A percentile compares a stretch with the other conserved stretches of the same genome.
phyloP scores from a whole-genome alignment of 1,139 yeast genomes.

The Komagataea norvegica region DNA sequence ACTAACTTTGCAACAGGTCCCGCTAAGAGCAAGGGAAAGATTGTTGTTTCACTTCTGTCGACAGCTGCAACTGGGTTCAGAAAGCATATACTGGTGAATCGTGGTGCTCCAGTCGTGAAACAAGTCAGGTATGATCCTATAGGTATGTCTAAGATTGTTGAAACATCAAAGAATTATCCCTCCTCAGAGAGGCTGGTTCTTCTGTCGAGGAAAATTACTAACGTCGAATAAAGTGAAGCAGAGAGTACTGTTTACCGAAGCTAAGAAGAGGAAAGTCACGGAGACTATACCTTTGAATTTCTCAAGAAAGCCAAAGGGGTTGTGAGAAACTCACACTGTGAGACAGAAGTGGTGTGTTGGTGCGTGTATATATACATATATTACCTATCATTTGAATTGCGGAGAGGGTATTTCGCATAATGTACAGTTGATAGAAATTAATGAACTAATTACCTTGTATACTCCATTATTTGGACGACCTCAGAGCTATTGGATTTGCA shows the following conservation, averaged over 20 bases:
- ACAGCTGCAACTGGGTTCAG: slow-evolving; percentile 85
- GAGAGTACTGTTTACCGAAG: slow-evolving; percentile 86
- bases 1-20: slow-evolving; percentile 9
- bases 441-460: not conserved
- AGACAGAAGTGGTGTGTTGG: not conserved
- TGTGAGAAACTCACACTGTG: slow-evolving; percentile 5
- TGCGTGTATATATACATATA: slow-evolving; percentile 23
- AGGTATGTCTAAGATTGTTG: slow-evolving; percentile 32
- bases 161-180: too few species aligned
- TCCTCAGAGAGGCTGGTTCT: too few species aligned
- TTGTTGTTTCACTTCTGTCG: slow-evolving; percentile 65
- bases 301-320: slow-evolving; percentile 43
- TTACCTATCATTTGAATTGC: not conserved
- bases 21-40: slow-evolving; percentile 31
- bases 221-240: slow-evolving; percentile 40
- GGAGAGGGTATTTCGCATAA: not conserved
- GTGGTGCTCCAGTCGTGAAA: slow-evolving; percentile 72
- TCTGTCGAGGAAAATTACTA: not conserved
- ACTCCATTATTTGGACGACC: not conserved
- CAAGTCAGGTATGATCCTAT: slow-evolving; percentile 89
- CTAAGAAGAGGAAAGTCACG: slow-evolving; percentile 77
- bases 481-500: slow-evolving; percentile 26
- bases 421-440: not conserved
- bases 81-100: slow-evolving; percentile 75
- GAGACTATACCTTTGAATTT: slow-evolving; percentile 59